phyloP scores from a whole-genome alignment of 2,329 filamentous ascomycete genomes.

The Apiospora koreana region DNA sequence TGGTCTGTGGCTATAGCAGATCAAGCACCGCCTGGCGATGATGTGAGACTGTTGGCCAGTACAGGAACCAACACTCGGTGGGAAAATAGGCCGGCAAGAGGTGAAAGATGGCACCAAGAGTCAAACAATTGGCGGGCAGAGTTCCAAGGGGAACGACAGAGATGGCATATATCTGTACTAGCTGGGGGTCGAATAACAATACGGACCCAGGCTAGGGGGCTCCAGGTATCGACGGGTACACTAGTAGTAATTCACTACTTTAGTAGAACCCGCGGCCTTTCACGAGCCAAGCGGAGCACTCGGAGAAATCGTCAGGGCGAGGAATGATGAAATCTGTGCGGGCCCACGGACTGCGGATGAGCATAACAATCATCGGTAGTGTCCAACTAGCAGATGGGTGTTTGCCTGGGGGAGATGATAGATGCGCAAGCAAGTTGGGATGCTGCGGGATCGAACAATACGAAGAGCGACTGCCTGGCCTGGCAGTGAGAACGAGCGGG shows the following conservation, averaged over 20 bases:
- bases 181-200: neutral
- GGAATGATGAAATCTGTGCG: neutral
- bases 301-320: neutral
- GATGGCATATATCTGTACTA: neutral
- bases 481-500: neutral
- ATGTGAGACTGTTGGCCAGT: neutral
- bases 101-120: neutral
- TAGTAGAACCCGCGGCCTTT: neutral
- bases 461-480: neutral
- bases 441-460: neutral
- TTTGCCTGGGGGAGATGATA: neutral
- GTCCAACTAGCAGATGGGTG: neutral
- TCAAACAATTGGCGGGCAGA: neutral
- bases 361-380: neutral
- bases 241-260: neutral
- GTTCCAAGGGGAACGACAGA: neutral
- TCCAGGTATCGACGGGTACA: neutral
- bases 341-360: neutral
- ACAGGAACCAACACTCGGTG: neutral
- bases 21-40: neutral
- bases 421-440: neutral
- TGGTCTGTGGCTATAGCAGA: neutral
- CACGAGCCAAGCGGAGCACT: neutral
- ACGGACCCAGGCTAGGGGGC: neutral
- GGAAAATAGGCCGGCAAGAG: neutral